Base-by-base conservation (phyloP, 2,329 filamentous ascomycete species). In the Penicillium olsonii region DNA sequence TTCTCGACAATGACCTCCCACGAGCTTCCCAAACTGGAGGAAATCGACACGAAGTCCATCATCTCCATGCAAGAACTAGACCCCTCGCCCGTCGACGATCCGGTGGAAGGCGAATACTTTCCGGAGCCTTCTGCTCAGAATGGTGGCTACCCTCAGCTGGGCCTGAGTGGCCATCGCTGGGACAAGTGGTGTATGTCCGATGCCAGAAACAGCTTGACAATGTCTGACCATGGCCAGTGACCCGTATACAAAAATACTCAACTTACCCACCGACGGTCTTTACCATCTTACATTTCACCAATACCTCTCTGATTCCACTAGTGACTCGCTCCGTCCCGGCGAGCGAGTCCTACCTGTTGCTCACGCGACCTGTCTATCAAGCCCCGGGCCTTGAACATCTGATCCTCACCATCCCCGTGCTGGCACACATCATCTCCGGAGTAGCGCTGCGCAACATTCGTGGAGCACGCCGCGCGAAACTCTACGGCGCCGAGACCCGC, bases 321-420 rank as follows among this genome's bases (percentile, higher is more conserved):
- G 61, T 85, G 42, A 90, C 88, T 34, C 82, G 79, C 49, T 90
- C 87, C 38, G 82, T 94, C 6, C 75, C 86, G 8, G 81, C 84
- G 44, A 88, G 88, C 52, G 92, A 96, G 67, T 85, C 84, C 42
- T 95, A 91, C 71, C 84, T 97, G 41, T 86, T 97, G 56, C 88
- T 96, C 69, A 92, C 91, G 22, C 84, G 92, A 53, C 92, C 95
- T 41, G 85, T 94, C 69, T 97, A 97, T 76, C 92, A 96, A 71
- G 92, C 90, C 1, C 80, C 87, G 2, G 75, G 89, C 14, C 79
- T 87, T 43, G 92, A 96, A 67, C 89, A 90, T 3, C 74, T 95
- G 17, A 79, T 97, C 53, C 83, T 97, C 52, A 84, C 80, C 37
- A 70, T 90, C 2, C 91, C 92, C 2, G 76, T 95, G 18, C 68